A percentile compares a stretch with the other conserved stretches of the same genome.
phyloP scores from a whole-genome alignment of 176 grass and related monocot species.

The Microstegium vimineum region DNA sequence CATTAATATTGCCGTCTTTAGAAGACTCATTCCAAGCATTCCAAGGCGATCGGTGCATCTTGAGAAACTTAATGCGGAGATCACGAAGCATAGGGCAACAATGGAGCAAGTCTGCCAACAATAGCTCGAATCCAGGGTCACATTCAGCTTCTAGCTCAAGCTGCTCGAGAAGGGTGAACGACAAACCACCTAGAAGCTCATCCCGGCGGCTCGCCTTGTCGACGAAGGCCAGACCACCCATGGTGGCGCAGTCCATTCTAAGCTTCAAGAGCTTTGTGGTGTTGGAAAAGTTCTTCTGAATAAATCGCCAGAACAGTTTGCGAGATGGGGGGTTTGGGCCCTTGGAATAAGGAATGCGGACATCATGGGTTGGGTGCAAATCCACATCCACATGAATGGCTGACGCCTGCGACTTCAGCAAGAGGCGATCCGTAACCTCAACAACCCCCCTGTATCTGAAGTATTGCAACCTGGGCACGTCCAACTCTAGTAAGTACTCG shows the following conservation, averaged over 20 bases:
- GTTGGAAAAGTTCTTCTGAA: not conserved
- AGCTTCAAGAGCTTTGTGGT: not conserved
- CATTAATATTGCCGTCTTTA: not conserved
- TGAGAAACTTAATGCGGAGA: not conserved
- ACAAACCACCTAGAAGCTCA: not conserved
- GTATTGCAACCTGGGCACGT: not conserved
- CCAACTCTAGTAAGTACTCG: not conserved
- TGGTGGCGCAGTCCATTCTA: not conserved
- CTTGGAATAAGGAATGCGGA: too few relatives aligned
- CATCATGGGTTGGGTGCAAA: not conserved
- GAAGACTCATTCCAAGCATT: not conserved
- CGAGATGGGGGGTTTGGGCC: too few relatives aligned
- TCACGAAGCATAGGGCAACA: not conserved
- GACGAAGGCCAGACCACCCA: not conserved
- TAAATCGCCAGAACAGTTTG: not conserved
- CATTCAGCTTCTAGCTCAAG: not conserved
- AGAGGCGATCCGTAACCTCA: not conserved
- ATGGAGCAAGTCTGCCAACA: not conserved
- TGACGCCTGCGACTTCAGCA: not conserved
- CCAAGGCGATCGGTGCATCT: not conserved
- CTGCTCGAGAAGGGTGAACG: not conserved
- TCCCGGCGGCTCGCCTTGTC: not conserved
- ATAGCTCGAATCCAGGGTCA: not conserved
- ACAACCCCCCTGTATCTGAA: not conserved
- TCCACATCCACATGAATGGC: not conserved